Base-by-base conservation (phyloP, 2,329 filamentous ascomycete species). In the Xylariaceae sp. region DNA sequence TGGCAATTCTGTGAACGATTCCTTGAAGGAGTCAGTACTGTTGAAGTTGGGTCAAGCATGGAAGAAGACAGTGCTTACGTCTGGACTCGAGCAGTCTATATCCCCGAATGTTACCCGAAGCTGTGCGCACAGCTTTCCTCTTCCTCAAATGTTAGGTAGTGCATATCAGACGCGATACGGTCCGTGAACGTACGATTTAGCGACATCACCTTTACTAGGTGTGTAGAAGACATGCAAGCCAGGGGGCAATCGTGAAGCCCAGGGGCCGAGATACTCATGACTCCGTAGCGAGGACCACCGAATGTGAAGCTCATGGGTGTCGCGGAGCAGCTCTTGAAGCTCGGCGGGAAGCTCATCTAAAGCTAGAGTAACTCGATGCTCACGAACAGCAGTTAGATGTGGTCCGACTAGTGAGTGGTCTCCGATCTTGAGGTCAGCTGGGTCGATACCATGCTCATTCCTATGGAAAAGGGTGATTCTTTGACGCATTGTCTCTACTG, bases 161-260 rank as follows among this genome's bases (percentile, higher is more conserved):
- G 12, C 37, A 15, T 9, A 29, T 18, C 15, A 31, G 24, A 15
- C 35, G 19, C 4, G 11, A 28, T 11, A 33, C 4, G 24, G 19
- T 33, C 22, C 22, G 13, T 8, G 13, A 47, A 34, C 45, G 28
- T 42, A 45, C 37, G 38, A 42, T 17, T 48, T 56, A 43, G 48
- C 61, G 54, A 51, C 54, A 16, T 59, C 50, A 19, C 49, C 51
- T 34, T 48, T 49, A 8, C 53, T 59, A 0, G 85, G 85, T 0
- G 84, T 86, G 59, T 83, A 89, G 54, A 86, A 86, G 19, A 89
- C 70, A 68, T 96, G 89, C 17, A 97, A 68, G 3, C 91, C 91
- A 1, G 90, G 83, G 2, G 88, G 81, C 12, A 89, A 64, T 44
- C 86, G 78, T 38, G 89, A 89, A 33, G 78, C 70, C 55, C 93